A percentile compares a stretch with the other conserved stretches of the same genome.
phyloP scores from a whole-genome alignment of 1,139 yeast genomes.

The Saccharomyces hybrid region DNA sequence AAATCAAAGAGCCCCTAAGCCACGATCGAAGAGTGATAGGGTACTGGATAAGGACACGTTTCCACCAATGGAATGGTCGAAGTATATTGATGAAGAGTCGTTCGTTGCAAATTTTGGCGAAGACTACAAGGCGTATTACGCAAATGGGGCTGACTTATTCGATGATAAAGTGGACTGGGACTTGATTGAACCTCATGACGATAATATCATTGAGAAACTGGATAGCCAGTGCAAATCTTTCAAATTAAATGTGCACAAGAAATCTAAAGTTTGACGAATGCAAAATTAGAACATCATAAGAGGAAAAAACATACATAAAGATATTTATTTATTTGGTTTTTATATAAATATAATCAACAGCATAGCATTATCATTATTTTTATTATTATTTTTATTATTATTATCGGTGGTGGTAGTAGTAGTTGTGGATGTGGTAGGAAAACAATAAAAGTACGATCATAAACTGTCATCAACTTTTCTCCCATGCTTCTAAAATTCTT shows the following conservation, averaged over 20 bases:
- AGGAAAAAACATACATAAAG: not conserved
- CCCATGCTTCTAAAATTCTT: slow-evolving; percentile 68
- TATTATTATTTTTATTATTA: not conserved
- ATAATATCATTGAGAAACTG: slow-evolving; percentile 19
- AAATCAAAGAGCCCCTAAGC: slow-evolving; percentile 77
- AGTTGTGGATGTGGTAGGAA: not conserved
- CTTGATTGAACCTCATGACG: slow-evolving; percentile 22
- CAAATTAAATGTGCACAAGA: slow-evolving; percentile 4
- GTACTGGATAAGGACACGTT: slow-evolving; percentile 60
- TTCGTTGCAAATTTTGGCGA: slow-evolving; percentile 47
- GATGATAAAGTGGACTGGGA: slow-evolving; percentile 24
- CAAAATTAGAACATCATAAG: not conserved
- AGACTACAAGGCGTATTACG: slow-evolving; percentile 33
- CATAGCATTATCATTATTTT: not conserved
- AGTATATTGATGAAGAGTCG: slow-evolving; percentile 40
- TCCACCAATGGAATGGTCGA: slow-evolving; percentile 47
- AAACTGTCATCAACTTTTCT: slow-evolving; percentile 41
- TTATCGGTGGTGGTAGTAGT: too few species aligned
- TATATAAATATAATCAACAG: not conserved
- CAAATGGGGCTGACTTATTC: slow-evolving; percentile 23
- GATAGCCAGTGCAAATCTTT: slow-evolving; percentile 6
- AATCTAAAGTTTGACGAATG: not conserved
- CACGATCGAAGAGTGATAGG: slow-evolving; percentile 67
- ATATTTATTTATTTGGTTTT: not conserved
- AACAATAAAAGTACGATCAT: slow-evolving; percentile 6